Evolutionary conservation across 192 early-diverging fungal genomes (phyloP), one percentile per base, ranked within the genome.

Genomic region (Allomyces javanicus): DNA sequence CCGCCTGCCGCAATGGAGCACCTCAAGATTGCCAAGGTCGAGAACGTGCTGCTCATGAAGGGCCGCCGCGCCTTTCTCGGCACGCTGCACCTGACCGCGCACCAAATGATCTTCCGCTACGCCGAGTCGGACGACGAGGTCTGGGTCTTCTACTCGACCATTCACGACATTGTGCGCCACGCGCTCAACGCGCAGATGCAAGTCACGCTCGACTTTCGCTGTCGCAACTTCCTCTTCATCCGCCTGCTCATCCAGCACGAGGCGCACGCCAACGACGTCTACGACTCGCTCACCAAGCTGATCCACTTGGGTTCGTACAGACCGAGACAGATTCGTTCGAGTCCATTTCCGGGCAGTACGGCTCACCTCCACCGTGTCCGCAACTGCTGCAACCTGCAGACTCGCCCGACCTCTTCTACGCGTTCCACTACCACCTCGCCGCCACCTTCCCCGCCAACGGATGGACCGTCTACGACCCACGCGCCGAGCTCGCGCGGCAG

Each of bases 201-300:
- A 22, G 26, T 68, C 23, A 55, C 55, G 55, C 25, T 88, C 24
- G 66, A 75, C 61, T 84, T 97, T 43, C 77, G 80, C 25, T 89
- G 91, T 74, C 85, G 90, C 61, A 82, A 94, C 70, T 97, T 97
- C 75, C 58, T 85, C 69, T 83, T 82, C 74, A 65, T 94, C 58
- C 83, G 79, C 9, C 70, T 97, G 61, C 77, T 76, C 27, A 80
- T 91, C 71, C 73, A 76, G 45, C 71, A 76, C 17, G 90, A 92
- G 65, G 72, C 76, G 1, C 82, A 88, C 62, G 82, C 87, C 1
- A 77, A 79, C 26, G 88, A 89, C 50, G 85, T 90, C 6, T 94
- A 84, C 72, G 81, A 80, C 19, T 84, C 81, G 43, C 79, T 97
- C 64, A 87, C 92, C 68, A 84, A 82, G 25, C 74, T 89, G 68